These are phyloP conservation scores for Begonia masoniana DNA, from an alignment of 306 rosid species.

Conservation along the genomic window DNA sequence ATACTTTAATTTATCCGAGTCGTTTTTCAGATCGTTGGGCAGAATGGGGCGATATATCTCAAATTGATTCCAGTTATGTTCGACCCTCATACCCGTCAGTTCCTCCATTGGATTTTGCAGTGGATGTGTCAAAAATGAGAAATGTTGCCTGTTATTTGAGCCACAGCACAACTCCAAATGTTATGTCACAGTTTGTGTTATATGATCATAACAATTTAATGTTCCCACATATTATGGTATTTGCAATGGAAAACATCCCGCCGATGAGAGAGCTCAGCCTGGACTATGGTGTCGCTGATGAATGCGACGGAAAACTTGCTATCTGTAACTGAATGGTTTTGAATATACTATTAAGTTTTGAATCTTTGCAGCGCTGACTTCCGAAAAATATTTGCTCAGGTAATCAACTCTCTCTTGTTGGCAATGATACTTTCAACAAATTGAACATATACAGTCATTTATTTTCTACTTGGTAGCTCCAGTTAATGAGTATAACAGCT, in stretches of 20 bases:
- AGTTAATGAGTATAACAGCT: too few species aligned
- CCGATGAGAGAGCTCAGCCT: constrained; percentile 97
- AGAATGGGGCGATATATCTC: constrained; percentile 91
- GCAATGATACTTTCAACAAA: too few species aligned
- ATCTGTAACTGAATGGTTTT: constrained; percentile 52
- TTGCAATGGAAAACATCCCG: constrained; percentile 94
- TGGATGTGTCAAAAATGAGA: constrained; percentile 92
- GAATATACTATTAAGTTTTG: constrained; percentile 14
- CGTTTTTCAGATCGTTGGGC: constrained; percentile 69
- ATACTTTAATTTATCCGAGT: constrained; percentile 53
- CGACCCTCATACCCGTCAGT: constrained; percentile 66
- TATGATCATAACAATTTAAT: constrained; percentile 78
- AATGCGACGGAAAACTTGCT: constrained; percentile 48
- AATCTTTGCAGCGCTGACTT: constrained; percentile 27
- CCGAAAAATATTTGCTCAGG: constrained; percentile 8
- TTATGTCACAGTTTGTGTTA: constrained; percentile 70
- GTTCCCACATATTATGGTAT: constrained; percentile 89
- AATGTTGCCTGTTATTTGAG: constrained; percentile 93
- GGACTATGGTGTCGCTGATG: constrained; percentile 89
- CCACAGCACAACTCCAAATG: constrained; percentile 75
- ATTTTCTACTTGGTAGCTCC: too few species aligned
- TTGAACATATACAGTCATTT: too few species aligned
- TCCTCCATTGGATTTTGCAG: constrained; percentile 81
- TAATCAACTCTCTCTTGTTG: not conserved
- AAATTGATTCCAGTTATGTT: constrained; percentile 33